Evolutionary conservation across 1,284 basidiomycete genomes (phyloP), one percentile per base, ranked within the genome.

Genomic region (Microbotryomycetes sp.): DNA sequence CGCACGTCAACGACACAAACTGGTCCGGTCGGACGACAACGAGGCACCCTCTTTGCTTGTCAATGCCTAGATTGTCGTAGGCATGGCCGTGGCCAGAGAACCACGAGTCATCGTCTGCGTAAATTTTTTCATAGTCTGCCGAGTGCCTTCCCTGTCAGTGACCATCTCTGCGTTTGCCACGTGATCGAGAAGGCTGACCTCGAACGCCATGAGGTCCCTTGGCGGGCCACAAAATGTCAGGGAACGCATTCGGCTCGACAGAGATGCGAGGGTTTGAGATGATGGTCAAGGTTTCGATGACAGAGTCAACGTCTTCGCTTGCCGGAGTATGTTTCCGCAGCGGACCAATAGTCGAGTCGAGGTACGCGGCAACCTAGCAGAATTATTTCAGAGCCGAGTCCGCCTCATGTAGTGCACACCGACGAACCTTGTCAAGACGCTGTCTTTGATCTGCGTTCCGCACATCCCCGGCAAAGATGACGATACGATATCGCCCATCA

Each of bases 1-100:
- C 45, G 48, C 61, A 66, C 4, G 70, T 60, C 6, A 66, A 47
- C 4, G 69, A 61, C 15, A 75, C 73, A 48, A 72, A 68, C 62
- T 75, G 74, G 60, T 75, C 74, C 1, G 74, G 74, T 7, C 74
- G 62, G n/a, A 73, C 68, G 6, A 75, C 59, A 27, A 72, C 67
- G 28, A 73, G 62, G 31, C 67, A 68, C 7, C 73, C 74, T 5
- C 57, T 62, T 21, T 65, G 52, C 0, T 68, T 61, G 31, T 72
- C 66, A 49, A 75, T 70, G 30, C 72, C 73, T 49, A 71, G 72
- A 15, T 70, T 67, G 29, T 66, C 56, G 62, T 75, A 75, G 11
- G 71, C 69, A 28, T 71, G 56, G 29, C 74, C 73, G 53, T 73
- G 66, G 29, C 73, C 72, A 16, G 64, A 60, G 61, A 75, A 72